Evolutionary conservation across 352 stramenopile species (phyloP).

Genomic region (Globisporangium parvum): DNA sequence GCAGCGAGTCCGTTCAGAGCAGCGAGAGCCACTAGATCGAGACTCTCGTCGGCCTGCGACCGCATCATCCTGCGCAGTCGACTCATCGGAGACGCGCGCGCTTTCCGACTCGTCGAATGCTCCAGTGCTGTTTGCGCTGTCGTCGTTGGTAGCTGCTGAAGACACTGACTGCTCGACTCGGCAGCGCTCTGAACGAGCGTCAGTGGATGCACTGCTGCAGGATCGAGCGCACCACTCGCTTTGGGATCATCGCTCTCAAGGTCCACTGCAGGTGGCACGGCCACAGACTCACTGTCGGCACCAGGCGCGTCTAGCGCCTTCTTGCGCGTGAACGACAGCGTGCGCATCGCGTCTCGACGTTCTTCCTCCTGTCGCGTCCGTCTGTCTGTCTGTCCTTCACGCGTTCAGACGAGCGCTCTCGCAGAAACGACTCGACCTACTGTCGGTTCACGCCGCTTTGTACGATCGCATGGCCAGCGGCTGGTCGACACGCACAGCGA

Average conservation of each 20-base stretch:
- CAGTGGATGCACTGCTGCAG: not conserved
- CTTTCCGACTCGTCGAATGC: not conserved
- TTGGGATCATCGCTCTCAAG: not conserved
- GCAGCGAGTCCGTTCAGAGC: not conserved
- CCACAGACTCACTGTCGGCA: not conserved
- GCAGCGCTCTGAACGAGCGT: not conserved
- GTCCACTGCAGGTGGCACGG: too few species aligned
- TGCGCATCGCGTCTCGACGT: conserved; percentile 2
- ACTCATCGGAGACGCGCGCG: conserved; percentile 12
- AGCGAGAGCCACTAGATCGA: too few species aligned
- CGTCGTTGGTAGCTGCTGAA: not conserved
- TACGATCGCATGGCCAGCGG: too few species aligned
- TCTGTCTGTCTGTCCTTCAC: too few species aligned
- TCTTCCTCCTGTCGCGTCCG: not conserved
- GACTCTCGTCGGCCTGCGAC: conserved; percentile 25
- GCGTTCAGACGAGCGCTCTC: too few species aligned
- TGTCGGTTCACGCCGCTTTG: too few species aligned
- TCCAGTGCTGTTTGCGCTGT: not conserved
- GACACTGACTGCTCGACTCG: conserved; percentile 1
- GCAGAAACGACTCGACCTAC: too few species aligned
- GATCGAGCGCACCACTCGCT: not conserved
- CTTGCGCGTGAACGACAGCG: conserved; percentile 9
- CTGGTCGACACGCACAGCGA: too few species aligned
- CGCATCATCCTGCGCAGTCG: conserved; percentile 19
- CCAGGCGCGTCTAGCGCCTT: not conserved